Evolutionary conservation across 73 alveolate species (phyloP), one percentile per base, ranked within the genome.

Genomic region (Breviolum minutum): DNA sequence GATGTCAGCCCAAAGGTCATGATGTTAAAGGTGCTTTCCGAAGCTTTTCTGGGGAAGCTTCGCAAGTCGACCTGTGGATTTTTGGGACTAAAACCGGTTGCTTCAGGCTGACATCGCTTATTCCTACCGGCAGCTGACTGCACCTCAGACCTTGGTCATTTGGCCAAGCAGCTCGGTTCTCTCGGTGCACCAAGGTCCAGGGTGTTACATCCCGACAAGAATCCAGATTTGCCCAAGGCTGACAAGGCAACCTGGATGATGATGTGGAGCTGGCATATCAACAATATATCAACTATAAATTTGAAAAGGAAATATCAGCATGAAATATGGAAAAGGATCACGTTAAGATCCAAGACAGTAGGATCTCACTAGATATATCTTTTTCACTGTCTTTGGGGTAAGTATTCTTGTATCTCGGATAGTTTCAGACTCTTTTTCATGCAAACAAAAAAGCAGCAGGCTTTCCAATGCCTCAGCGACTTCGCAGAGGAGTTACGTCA

Each of bases 171-270:
- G 11, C 24, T 66, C 24, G 74, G 11, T 66, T 66, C n/a, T 7
- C 81, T 63, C 61, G 27, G 30, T 13, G 48, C 16, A 3, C 63
- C 64, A 7, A 91, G 97, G 97, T 93, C 99, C 62, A 63, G 99
- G 73, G 92, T 85, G 24, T 83, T 93, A 30, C 99, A 93, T 40
- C 99, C 99, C 12, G 99, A 93, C 83, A 93, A 93, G 99, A 93
- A 93, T 61, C 99, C 99, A 14, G 99, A 93, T 61, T 73, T 93
- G 60, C 93, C 99, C 8, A 48, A 93, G 54, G 99, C 97, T 12
- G 97, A 91, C 84, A 20, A 91, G 97, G 97, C 97, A 0, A 5
- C 17, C 64, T 5, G 82, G 32, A 71, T n/a, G n/a, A n/a, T n/a
- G n/a, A 71, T 71, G 81, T 40, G 54, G 54, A 40, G 54, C 54